Evolutionary conservation across 805 yeast genomes (phyloP), one percentile per base, ranked within the genome.

Genomic region (Saccharomycodes ludwigii): DNA sequence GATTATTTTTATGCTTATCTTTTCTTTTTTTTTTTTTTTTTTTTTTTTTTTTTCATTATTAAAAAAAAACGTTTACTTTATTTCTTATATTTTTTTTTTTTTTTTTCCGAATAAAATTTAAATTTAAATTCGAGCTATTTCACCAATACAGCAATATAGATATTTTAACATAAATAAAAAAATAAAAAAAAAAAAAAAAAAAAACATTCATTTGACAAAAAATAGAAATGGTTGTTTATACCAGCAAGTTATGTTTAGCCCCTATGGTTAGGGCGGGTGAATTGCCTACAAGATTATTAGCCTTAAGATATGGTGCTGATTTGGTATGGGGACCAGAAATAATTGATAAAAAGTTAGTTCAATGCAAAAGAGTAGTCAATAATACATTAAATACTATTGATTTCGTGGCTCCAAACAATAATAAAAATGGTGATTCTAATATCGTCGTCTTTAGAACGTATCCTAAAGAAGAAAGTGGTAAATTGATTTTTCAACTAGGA

Each of bases 231-330:
- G 65, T 79, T 4, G 72, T 69, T 21, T 86, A 74, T 56, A 66
- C 70, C 13, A 88, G 93, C 1, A 82, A 81, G 46, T 56, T 85
- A 33, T 93, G 78, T 14, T 66, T 88, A 24, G 97, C 96, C 1
- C 98, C 98, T 0, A 88, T 88, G 98, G 95, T 88, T 31, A 65
- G 98, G 21, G 80, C 88, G 24, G 95, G 97, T 9, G 98, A 91
- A 58, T 68, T 91, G 4, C 97, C 98, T 5, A 76, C 85, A 6
- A 65, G 98, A 34, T 63, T 88, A 6, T 51, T 86, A 41, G 76
- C 95, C 0, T 63, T 91, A 16, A 70, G 68, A 40, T 66, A 82
- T 50, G 96, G 95, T 3, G 95, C 95, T 0, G 97, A 91, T 54
- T 61, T 88, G 29, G 97, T 91, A 4, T 91, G 98, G 98, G 73